Evolutionary conservation across 768 basidiomycete genomes (phyloP), one percentile per base, ranked within the genome.

Genomic region (Rhizopogon vinicolor): DNA sequence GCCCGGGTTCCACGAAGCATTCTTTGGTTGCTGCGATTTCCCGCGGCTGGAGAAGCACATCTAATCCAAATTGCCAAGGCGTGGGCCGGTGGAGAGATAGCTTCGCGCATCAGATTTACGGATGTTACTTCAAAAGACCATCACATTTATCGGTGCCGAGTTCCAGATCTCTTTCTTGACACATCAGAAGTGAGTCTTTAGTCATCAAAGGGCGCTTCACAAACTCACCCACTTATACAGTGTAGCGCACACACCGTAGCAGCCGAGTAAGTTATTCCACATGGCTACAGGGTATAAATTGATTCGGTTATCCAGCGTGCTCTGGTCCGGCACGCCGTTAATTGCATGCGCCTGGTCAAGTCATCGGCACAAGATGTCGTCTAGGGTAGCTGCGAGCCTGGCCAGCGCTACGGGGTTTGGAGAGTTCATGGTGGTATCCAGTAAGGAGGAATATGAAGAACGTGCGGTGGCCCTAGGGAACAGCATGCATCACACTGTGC

Each of bases 171-270:
- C 8, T 75, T 79, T 58, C 66, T 81, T n/a, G 79, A 81, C 60
- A 81, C 79, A 3, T 73, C 74, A 6, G 80, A 81, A 72, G 78
- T 76, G 40, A 12, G 73, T 55, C 3, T 9, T 2, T 7, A 18
- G 13, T 4, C 16, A 19, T 48, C 8, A 44, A n/a, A 41, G 13
- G 41, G 28, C 39, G 9, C 13, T 1, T 5, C 33, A 25, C 1
- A 12, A 45, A 31, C 29, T 55, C 40, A 31, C 16, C 22, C 22
- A 40, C 41, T 22, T 10, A 18, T 51, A 40, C 10, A 80, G 78
- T 80, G 79, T 62, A 80, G 77, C 55, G 79, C 80, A 16, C 79
- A 81, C 52, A 81, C 79, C 4, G 74, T 78, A 40, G 75, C 78
- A 12, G 73, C 75, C 12, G 79, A 81, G 77, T 79, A 52, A 52